Evolutionary conservation across 2,329 filamentous ascomycete genomes (phyloP).

Genomic region (Tolypocladium pustulatum): DNA sequence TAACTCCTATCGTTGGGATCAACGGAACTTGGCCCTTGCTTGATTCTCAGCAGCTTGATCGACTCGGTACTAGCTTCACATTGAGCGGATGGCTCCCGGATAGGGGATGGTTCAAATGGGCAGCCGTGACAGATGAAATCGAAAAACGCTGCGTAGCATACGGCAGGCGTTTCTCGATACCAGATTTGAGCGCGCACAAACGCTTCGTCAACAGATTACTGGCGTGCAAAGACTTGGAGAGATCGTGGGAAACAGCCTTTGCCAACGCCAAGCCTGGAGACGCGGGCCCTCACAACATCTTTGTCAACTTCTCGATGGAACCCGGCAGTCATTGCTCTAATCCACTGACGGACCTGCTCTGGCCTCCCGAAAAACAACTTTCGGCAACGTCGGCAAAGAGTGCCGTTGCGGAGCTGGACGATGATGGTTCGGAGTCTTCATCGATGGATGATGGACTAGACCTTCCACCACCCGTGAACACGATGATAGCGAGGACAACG

Average conservation of each 20-base stretch:
- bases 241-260: conserved; percentile 21
- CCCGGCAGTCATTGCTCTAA: not conserved
- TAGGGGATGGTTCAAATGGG: conserved; percentile 23
- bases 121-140: conserved; percentile 15
- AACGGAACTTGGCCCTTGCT: conserved; percentile 22
- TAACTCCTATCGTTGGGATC: conserved; percentile 12
- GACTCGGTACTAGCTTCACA: conserved; percentile 26
- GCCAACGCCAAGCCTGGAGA: conserved; percentile 8
- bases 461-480: not conserved
- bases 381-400: conserved; percentile 4
- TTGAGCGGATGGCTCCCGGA: conserved; percentile 34
- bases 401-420: not conserved
- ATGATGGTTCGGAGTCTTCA: conserved; percentile 3
- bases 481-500: not conserved
- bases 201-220: conserved; percentile 20
- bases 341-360: conserved; percentile 3
- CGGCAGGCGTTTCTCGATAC: not conserved
- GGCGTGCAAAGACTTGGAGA: conserved; percentile 35
- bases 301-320: conserved; percentile 14
- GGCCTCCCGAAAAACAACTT: conserved; percentile 16
- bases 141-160: conserved; percentile 13
- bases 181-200: conserved; percentile 4
- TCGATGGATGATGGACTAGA: conserved; percentile 7
- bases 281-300: conserved; percentile 22
- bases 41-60: conserved; percentile 22